Conservation (phyloP, 495 filamentous ascomycete species). For the Clavariopsis aquatica region DNA sequence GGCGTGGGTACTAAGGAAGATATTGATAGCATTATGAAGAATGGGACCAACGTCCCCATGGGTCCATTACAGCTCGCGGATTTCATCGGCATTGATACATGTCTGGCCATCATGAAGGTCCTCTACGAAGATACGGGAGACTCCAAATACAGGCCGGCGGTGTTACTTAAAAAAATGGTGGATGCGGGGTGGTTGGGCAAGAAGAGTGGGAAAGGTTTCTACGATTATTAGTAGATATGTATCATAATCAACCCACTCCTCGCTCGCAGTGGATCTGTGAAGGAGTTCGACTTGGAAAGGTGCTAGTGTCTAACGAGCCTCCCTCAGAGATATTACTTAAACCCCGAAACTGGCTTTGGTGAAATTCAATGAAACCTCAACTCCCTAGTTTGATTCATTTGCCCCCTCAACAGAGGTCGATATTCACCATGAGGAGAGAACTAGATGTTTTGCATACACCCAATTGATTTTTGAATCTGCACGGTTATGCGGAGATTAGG, state of each 20-base stretch:
- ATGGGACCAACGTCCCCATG: constrained; percentile 98
- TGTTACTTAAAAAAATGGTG: constrained; percentile 89
- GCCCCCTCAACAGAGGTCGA: too few relatives aligned
- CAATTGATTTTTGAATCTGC: too few relatives aligned
- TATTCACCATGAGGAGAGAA: too few relatives aligned
- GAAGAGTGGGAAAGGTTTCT: constrained; percentile 97
- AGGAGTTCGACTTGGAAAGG: not conserved
- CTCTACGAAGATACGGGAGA: constrained; percentile 89
- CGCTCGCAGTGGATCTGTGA: too few relatives aligned
- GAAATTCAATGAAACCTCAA: too few relatives aligned
- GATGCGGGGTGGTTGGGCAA: constrained; percentile 97
- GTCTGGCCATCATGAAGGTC: constrained; percentile 95
- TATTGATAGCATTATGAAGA: constrained; percentile 98
- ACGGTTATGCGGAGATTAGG: too few relatives aligned
- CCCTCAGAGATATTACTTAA: too few relatives aligned
- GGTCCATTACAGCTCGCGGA: constrained; percentile 91
- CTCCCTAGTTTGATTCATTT: too few relatives aligned
- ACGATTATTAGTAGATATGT: constrained; percentile 63
- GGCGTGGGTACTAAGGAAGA: constrained; percentile 82
- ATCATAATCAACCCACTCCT: not conserved
- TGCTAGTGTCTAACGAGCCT: too few relatives aligned
- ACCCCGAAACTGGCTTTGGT: too few relatives aligned
- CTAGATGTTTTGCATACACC: too few relatives aligned
- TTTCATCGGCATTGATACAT: constrained; percentile 97
- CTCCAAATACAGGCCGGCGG: constrained; percentile 88